Evolutionary conservation across 129 eudicot species (phyloP), one percentile per base, ranked within the genome.

Genomic region (Flaveria linearis): DNA sequence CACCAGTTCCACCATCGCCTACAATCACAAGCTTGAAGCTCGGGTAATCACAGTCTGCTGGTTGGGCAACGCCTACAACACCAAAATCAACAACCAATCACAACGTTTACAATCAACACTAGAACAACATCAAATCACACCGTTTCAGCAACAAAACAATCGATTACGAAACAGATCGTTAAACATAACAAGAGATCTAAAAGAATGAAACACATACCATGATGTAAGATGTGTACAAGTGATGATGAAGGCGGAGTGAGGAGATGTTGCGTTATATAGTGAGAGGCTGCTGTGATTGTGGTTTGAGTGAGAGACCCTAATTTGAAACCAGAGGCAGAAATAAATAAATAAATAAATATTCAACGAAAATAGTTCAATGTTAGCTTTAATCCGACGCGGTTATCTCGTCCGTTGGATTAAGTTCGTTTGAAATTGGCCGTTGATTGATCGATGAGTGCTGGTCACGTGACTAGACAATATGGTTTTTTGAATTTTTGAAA

Each of bases 1-100:
- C 82, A 85, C 89, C 89, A 26, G 89, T 85, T 68, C 89, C 86
- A 43, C 86, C 89, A 66, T 85, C 89, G 80, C 89, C 89, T 13
- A 85, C 89, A 16, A 85, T 80, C 8, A 85, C 86, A 43, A 85
- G 90, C 84, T 86, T 86, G 82, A 86, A 86, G 74, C 80, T 83
- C 50, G 90, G 90, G 71, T 86, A 86, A 55, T 83, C 84, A 10
- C 86, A n/a, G 87, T 81, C 60, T 80, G 84, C 69, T 86, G 90
- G 43, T 81, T 74, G 22, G 89, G 89, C 74, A 86, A 50, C 5
- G 89, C 89, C 89, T 86, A 22, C 45, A 71, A 39, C 50, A 46
- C 33, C 41, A 71, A 70, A 28, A 28, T 28, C 30, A 28, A 28
- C 30, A 28, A 28, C 4, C 30, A 28, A 28, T 28, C 30, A 28